Conservation (phyloP, 371 early-diverging fungal species). For the Chytridium lagenaria region DNA sequence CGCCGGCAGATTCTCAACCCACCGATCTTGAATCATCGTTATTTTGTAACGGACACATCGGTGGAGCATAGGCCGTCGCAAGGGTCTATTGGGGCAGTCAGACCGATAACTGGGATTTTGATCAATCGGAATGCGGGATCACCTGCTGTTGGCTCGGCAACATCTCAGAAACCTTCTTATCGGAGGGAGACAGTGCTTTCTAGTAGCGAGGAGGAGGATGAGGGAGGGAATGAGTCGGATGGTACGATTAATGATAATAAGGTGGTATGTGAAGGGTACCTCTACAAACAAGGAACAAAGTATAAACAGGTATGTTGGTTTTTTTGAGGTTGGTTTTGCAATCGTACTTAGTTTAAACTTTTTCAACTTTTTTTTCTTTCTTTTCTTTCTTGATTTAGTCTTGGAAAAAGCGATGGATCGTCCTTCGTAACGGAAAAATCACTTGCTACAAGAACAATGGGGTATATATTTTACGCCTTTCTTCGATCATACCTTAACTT, state of each 20-base stretch:
- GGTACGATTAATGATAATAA: constrained; percentile 50
- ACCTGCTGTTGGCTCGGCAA: not conserved
- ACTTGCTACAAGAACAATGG: constrained; percentile 81
- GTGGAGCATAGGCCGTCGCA: constrained; percentile 2
- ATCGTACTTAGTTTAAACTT: not conserved
- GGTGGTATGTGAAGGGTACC: constrained; percentile 74
- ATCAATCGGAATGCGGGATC: not conserved
- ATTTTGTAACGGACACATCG: not conserved
- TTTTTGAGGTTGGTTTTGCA: no score
- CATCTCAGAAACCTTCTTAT: not conserved
- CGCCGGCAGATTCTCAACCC: not conserved
- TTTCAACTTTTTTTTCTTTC: not conserved
- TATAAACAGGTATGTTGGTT: constrained; percentile 55
- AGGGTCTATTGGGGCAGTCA: not conserved
- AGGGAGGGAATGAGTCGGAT: constrained; percentile 40
- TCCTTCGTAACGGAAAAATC: constrained; percentile 75
- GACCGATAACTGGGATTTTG: constrained; percentile 11
- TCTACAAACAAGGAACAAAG: constrained; percentile 68
- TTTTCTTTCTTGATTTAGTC: constrained; percentile 49
- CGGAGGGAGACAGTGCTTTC: constrained; percentile 25
- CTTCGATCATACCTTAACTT: not conserved
- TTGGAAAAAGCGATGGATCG: constrained; percentile 89
- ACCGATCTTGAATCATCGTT: not conserved
- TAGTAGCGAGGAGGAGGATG: constrained; percentile 55
- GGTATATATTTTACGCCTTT: constrained; percentile 44